These are phyloP conservation scores for Magnaporthiopsis rhizophila DNA, from an alignment of 2,329 filamentous ascomycete species.

Conservation along the genomic window DNA sequence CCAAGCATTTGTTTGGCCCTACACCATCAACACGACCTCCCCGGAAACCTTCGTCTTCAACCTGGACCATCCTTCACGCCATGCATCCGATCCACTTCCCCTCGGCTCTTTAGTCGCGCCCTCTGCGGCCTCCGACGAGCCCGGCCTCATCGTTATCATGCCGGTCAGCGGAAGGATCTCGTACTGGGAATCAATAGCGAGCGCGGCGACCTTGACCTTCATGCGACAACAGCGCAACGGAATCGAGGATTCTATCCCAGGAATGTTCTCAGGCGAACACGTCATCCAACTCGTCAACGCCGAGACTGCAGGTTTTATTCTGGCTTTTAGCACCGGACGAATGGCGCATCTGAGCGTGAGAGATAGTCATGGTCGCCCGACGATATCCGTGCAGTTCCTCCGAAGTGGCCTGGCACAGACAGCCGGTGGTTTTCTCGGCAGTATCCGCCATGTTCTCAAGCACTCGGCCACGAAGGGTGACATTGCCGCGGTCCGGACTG, in stretches of 20 bases:
- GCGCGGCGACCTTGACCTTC: constrained; percentile 73
- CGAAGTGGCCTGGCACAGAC: constrained; percentile 50
- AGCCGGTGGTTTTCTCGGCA: constrained; percentile 66
- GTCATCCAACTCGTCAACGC: constrained; percentile 73
- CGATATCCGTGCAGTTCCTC: constrained; percentile 70
- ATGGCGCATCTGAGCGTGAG: constrained; percentile 79
- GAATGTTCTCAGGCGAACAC: constrained; percentile 70
- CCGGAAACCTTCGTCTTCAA: constrained; percentile 75
- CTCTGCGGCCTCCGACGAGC: constrained; percentile 68
- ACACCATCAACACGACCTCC: constrained; percentile 58
- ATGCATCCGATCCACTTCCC: constrained; percentile 63
- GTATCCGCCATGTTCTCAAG: constrained; percentile 68
- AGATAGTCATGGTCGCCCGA: constrained; percentile 78
- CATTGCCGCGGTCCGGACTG: constrained; percentile 71
- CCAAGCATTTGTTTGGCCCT: constrained; percentile 86
- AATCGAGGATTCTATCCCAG: constrained; percentile 65
- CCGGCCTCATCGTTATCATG: constrained; percentile 80
- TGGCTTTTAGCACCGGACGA: constrained; percentile 78
- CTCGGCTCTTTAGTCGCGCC: constrained; percentile 76
- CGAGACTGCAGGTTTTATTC: constrained; percentile 77
- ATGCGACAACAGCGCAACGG: constrained; percentile 76
- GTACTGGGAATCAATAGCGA: constrained; percentile 94
- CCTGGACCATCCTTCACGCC: constrained; percentile 64
- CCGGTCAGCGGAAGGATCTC: constrained; percentile 76
- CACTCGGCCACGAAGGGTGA: constrained; percentile 65